phyloP scores from a whole-genome alignment of 768 basidiomycete species.

The Suillus decipiens region DNA sequence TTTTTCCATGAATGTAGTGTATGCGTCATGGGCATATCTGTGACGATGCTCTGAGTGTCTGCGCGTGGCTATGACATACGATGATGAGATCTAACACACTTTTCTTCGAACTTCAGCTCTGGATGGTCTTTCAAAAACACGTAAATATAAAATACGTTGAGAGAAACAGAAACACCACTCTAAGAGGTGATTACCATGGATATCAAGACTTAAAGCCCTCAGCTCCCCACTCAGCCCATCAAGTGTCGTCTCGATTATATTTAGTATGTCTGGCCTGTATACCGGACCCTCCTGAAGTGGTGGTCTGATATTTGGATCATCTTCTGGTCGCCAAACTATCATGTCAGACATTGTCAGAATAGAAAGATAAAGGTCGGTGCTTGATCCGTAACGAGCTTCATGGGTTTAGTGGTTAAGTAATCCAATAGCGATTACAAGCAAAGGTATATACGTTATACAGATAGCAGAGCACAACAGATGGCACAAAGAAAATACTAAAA shows the following conservation, averaged over 20 bases:
- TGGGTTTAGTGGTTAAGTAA: not conserved
- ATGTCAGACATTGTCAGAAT: slow-evolving; percentile 12
- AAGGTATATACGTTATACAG: slow-evolving; percentile 37
- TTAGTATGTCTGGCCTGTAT: slow-evolving; percentile 58
- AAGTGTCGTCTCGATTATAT: slow-evolving; percentile 58
- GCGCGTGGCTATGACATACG: not conserved
- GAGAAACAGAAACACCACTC: no score
- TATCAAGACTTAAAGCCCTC: slow-evolving; percentile 64
- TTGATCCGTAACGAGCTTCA: not conserved
- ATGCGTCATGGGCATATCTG: slow-evolving; percentile 66
- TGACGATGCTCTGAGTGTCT: not conserved
- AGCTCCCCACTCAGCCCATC: slow-evolving; percentile 54
- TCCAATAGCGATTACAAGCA: slow-evolving; percentile 24
- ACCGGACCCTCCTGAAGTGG: slow-evolving; percentile 34
- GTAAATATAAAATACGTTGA: not conserved
- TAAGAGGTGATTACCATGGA: slow-evolving; percentile 67
- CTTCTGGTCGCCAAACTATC: slow-evolving; percentile 45
- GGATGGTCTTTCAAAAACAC: slow-evolving; percentile 55
- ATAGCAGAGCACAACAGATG: slow-evolving; percentile 25
- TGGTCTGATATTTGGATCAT: slow-evolving; percentile 26
- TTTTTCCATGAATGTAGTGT: slow-evolving; percentile 63
- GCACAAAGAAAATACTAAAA: slow-evolving; percentile 16
- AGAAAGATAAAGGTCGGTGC: not conserved
- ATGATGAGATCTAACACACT: slow-evolving; percentile 40
- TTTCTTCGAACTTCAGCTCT: slow-evolving; percentile 68